Conservation (phyloP, 2,329 filamentous ascomycete species). For the Leptographium flavum region DNA sequence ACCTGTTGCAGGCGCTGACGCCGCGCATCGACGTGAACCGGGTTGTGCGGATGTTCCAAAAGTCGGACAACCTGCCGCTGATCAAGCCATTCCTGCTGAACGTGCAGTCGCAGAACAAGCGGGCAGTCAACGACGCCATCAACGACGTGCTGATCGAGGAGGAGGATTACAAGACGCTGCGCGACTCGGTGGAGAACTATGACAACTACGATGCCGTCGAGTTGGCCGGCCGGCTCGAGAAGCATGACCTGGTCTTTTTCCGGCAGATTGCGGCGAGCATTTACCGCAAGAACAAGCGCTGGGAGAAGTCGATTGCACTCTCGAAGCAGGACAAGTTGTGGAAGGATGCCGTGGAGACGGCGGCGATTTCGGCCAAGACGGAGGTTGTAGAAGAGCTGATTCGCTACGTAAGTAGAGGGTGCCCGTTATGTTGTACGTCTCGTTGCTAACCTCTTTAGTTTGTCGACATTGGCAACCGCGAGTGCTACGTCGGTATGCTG, state of each 20-base stretch:
- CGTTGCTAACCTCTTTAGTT: constrained; percentile 48
- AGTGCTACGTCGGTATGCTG: constrained; percentile 99
- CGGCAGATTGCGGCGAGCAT: constrained; percentile 95
- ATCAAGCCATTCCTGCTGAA: constrained; percentile 98
- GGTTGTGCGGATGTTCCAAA: constrained; percentile 98
- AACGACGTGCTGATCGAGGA: constrained; percentile 97
- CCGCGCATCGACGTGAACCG: constrained; percentile 93
- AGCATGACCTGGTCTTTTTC: constrained; percentile 98
- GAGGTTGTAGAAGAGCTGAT: constrained; percentile 93
- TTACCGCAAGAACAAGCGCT: constrained; percentile 99
- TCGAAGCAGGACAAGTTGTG: constrained; percentile 99
- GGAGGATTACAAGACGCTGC: constrained; percentile 96
- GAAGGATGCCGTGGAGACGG: constrained; percentile 98
- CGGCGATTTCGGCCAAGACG: constrained; percentile 77
- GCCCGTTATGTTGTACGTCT: neutral
- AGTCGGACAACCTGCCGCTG: constrained; percentile 91
- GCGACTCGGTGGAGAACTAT: constrained; percentile 95
- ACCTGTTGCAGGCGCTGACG: constrained; percentile 84
- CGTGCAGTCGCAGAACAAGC: constrained; percentile 95
- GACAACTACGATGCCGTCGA: constrained; percentile 98
- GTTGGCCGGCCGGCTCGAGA: constrained; percentile 82
- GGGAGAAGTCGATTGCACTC: constrained; percentile 96
- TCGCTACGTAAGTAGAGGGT: constrained; percentile 76
- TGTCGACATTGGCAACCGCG: constrained; percentile 95
- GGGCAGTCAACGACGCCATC: constrained; percentile 92